Base-by-base conservation (phyloP, 495 filamentous ascomycete species). In the Trypethelium eluteriae region DNA sequence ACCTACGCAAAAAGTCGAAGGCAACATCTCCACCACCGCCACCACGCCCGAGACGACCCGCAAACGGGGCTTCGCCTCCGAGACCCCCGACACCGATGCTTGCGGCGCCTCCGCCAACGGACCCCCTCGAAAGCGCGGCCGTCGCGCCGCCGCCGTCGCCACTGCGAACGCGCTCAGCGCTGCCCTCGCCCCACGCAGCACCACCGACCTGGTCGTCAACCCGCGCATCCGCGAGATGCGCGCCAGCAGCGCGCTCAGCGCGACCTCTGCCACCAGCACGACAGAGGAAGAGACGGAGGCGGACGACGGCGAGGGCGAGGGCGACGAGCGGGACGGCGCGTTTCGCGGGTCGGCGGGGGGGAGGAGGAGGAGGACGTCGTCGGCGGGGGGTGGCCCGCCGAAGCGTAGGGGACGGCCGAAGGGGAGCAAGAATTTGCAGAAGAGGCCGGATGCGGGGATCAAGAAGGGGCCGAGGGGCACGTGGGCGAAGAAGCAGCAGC, bases 381-480 rank as follows among this genome's bases (percentile, higher is more conserved):
- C 32, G 25, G 53, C 32, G 25, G 25, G 25, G 25, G 61, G 35
- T 25, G 63, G 62, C 36, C 44, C 64, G 35, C 39, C 50, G 10
- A 61, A 62, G 47, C 63, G 70, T 11, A 72, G 74, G 64, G 76
- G 76, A 11, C 49, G 76, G 44, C 75, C 74, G 4, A 70, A 71
- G 16, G 76, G 76, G 4, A 76, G 74, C 59, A 77, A 75, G 68
- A 78, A 78, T 64, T 44, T 70, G 36, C 64, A 65, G 2, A 67
- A 66, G 39, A 57, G 76, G 14, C 69, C 66, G 34, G 76, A 78
- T 62, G 75, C 71, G 34, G 76, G 76, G 1, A 73, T 78, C 62
- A 74, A 75, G 50, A 78, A 78, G 67, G 76, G 76, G 2, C 76
- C 75, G 38, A 59, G 76, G 32, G 72, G 69, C 65, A 68, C 63